Conservation (phyloP, 306 rosid species). For the Casuarina glauca region DNA sequence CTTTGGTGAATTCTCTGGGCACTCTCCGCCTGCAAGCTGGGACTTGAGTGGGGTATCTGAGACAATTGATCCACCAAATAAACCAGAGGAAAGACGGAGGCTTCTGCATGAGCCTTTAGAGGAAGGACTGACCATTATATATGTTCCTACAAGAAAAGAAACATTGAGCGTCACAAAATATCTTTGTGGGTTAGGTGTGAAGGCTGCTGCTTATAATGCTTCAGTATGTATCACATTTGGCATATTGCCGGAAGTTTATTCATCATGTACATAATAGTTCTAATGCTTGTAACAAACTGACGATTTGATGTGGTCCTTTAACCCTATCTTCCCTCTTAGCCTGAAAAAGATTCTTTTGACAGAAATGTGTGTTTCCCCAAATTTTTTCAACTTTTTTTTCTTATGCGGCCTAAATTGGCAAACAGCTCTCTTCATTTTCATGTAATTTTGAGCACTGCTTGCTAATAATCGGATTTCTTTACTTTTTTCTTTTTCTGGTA, state of each 20-base stretch:
- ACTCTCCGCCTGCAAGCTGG: slow-evolving; percentile 41
- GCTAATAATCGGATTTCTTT: not conserved
- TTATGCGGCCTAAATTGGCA: not conserved
- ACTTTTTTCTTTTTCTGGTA: not conserved
- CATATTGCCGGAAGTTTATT: not conserved
- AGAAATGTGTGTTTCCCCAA: not conserved
- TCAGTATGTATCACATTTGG: slow-evolving; percentile 46
- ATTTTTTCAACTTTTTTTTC: not conserved
- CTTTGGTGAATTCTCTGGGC: slow-evolving; percentile 62
- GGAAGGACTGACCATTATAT: slow-evolving; percentile 73
- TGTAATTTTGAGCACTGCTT: slow-evolving; percentile 1
- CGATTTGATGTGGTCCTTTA: not conserved
- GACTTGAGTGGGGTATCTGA: slow-evolving; percentile 28
- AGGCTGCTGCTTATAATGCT: slow-evolving; percentile 96
- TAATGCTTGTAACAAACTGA: not conserved
- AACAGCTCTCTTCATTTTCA: not conserved
- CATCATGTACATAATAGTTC: not conserved
- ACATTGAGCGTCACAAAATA: slow-evolving; percentile 64
- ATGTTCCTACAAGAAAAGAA: slow-evolving; percentile 86
- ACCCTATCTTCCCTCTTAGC: not conserved
- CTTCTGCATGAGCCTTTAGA: slow-evolving; percentile 49
- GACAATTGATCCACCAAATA: slow-evolving; percentile 40
- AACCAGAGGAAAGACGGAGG: slow-evolving; percentile 46
- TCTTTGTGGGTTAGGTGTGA: slow-evolving; percentile 70
- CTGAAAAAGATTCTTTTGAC: not conserved